A percentile compares a stretch with the other conserved stretches of the same genome.
Evolutionary conservation across 352 stramenopile genomes (phyloP).

Genomic region (Phytophthora multivora): DNA sequence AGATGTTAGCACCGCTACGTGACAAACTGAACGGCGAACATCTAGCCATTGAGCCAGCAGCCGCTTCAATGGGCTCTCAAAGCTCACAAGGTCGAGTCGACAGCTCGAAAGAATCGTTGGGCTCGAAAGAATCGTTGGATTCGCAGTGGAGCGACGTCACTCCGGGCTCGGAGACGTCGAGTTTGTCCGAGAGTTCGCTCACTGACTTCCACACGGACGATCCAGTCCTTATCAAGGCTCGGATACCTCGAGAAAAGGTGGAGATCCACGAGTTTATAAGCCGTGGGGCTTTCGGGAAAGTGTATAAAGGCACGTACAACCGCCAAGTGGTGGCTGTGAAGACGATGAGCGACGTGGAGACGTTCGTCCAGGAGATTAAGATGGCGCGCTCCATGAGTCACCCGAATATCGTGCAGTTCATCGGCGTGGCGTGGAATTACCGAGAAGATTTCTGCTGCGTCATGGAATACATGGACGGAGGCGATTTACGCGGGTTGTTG

Average conservation of each 20-base stretch:
- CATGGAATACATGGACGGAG: conserved; percentile 34
- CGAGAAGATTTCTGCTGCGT: conserved; percentile 36
- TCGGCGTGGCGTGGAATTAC: conserved; percentile 45
- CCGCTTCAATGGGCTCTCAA: background rate
- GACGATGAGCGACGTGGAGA: conserved; percentile 31
- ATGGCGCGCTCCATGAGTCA: conserved; percentile 20
- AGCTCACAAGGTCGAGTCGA: background rate
- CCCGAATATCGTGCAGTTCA: conserved; percentile 42
- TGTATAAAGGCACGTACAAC: conserved; percentile 38
- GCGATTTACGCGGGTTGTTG: conserved; percentile 46
- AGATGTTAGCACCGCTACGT: conserved; percentile 12
- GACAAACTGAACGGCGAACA: conserved; percentile 14
- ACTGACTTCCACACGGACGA: conserved; percentile 31
- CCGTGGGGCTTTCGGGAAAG: conserved; percentile 43
- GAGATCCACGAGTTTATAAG: conserved; percentile 30
- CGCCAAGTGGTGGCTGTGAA: conserved; percentile 43
- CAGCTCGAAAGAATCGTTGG: background rate
- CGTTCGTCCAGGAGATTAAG: conserved; percentile 43
- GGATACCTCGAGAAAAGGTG: conserved; percentile 41
- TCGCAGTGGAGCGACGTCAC: conserved; percentile 6
- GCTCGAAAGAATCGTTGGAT: background rate
- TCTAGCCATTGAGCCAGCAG: background rate
- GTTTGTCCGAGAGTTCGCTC: background rate
- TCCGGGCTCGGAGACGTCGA: conserved; percentile 16
- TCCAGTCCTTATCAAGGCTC: conserved; percentile 18